Conservation (phyloP, 805 yeast genomes). For the Jamesozyma spencerorum region DNA sequence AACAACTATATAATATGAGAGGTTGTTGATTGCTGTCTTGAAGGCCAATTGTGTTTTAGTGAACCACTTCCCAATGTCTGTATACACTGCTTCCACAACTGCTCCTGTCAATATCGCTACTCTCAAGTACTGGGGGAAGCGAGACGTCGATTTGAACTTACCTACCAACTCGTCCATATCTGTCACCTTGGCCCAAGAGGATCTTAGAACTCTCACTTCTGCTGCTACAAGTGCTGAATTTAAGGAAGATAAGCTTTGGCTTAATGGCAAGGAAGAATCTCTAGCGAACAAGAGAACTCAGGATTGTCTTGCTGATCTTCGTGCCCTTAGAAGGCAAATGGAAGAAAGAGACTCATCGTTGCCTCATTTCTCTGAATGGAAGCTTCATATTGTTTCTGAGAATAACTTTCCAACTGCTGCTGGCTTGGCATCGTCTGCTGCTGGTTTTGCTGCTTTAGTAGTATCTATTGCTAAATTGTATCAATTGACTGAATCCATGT, state of each 20-base stretch:
- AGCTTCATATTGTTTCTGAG: slow-evolving; percentile 76
- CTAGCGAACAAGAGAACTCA: slow-evolving; percentile 52
- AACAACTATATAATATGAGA: too few relatives aligned
- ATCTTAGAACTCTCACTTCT: slow-evolving; percentile 84
- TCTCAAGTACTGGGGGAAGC: slow-evolving; percentile 96
- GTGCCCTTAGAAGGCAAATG: slow-evolving; percentile 51
- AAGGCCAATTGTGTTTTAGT: background rate
- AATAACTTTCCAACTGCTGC: slow-evolving; percentile 99
- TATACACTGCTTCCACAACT: slow-evolving; percentile 71
- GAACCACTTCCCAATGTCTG: slow-evolving; percentile 32
- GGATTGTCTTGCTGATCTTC: slow-evolving; percentile 69
- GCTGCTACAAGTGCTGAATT: slow-evolving; percentile 59
- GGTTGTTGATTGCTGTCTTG: background rate
- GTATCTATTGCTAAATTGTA: slow-evolving; percentile 79
- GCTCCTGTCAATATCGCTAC: slow-evolving; percentile 99
- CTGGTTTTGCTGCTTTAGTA: slow-evolving; percentile 95
- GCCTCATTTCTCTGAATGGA: slow-evolving; percentile 55
- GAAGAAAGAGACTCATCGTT: slow-evolving; percentile 46
- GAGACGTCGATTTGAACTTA: slow-evolving; percentile 77
- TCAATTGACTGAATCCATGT: slow-evolving; percentile 72
- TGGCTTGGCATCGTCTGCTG: slow-evolving; percentile 95
- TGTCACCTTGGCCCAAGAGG: slow-evolving; percentile 85
- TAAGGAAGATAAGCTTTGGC: slow-evolving; percentile 60
- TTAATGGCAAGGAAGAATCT: slow-evolving; percentile 78
- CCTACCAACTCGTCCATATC: slow-evolving; percentile 96